Conservation (phyloP, 768 basidiomycete genomes). For the Kwoniella sp. region DNA sequence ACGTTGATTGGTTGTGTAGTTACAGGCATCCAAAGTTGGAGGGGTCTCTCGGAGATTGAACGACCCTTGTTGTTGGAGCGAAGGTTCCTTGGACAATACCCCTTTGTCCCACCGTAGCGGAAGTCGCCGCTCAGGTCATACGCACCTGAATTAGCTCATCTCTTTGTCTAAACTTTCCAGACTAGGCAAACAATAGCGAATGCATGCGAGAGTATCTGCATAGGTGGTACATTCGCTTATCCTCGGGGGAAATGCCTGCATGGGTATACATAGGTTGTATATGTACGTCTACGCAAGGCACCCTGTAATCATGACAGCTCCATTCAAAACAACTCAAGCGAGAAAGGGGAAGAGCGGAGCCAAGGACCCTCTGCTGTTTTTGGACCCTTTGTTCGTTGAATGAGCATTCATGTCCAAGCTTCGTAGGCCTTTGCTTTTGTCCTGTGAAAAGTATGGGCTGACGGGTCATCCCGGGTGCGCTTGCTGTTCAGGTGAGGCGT, state of each 20-base stretch:
- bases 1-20: background rate
- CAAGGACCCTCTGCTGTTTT: too few relatives aligned
- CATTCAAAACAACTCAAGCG: background rate
- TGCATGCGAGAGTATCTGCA: background rate
- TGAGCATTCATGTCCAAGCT: too few relatives aligned
- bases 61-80: background rate
- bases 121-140: background rate
- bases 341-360: background rate
- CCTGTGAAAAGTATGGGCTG: too few relatives aligned
- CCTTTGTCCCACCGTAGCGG: background rate
- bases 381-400: too few relatives aligned
- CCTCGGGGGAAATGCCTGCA: too few relatives aligned
- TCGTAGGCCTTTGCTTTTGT: too few relatives aligned
- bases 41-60: background rate
- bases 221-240: too few relatives aligned
- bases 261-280: too few relatives aligned
- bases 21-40: background rate
- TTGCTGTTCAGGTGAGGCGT: background rate
- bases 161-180: background rate
- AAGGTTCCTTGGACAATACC: background rate
- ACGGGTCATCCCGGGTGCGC: background rate
- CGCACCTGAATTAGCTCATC: background rate
- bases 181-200: background rate
- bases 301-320: background rate
- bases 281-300: too few relatives aligned